Evolutionary conservation across 1,284 basidiomycete genomes (phyloP).

Genomic region (Ceraceosorus guamensis): DNA sequence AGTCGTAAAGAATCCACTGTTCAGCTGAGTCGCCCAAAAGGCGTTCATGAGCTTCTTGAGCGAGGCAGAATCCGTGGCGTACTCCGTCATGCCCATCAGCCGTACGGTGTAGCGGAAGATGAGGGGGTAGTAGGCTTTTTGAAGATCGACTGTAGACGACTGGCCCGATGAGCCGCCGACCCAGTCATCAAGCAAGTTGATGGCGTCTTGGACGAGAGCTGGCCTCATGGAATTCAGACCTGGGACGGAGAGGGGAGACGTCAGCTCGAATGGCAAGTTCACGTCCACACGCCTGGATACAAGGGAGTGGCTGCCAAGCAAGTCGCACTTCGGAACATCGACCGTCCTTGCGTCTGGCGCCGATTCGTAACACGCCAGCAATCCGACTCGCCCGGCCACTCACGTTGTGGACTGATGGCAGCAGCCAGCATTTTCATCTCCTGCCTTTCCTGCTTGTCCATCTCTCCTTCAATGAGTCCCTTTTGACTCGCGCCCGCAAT

Average conservation of each 20-base stretch:
- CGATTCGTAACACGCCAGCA: background rate
- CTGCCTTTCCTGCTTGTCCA: conserved; percentile 25
- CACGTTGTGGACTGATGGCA: conserved; percentile 10
- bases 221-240: conserved; percentile 8
- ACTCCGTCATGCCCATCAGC: conserved; percentile 17
- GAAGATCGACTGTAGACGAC: conserved; percentile 8
- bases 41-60: conserved; percentile 4
- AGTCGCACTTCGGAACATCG: background rate
- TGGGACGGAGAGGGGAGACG: background rate
- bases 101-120: conserved; percentile 14
- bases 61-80: conserved; percentile 3
- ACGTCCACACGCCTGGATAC: too few relatives aligned
- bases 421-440: conserved; percentile 18
- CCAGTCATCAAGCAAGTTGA: conserved; percentile 8
- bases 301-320: too few relatives aligned
- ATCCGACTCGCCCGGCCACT: background rate
- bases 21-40: conserved; percentile 14
- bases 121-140: conserved; percentile 13
- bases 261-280: too few relatives aligned
- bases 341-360: background rate
- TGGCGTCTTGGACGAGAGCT: conserved; percentile 7
- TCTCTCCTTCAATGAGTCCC: conserved; percentile 17
- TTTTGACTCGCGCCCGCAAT: conserved; percentile 13
- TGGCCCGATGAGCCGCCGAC: background rate
- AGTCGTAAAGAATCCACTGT: conserved; percentile 13